These are phyloP conservation scores for Platanthera guangdongensis DNA, from an alignment of 106 monocot species.

Conservation along the genomic window DNA sequence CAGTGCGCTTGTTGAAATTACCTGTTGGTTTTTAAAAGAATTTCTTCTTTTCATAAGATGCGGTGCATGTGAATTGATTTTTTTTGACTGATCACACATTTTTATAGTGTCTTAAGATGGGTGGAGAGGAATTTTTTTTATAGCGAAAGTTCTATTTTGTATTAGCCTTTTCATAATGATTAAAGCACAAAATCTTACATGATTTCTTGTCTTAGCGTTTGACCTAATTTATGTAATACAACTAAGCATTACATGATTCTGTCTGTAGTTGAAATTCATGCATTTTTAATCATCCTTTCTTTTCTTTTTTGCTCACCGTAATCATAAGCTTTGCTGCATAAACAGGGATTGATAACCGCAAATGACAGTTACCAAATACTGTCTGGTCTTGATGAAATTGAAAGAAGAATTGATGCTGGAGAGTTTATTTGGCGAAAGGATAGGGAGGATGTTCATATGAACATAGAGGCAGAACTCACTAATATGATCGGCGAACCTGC, in stretches of 20 bases:
- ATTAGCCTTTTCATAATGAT: no score
- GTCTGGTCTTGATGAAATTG: conserved; percentile 80
- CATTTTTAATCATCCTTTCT: not conserved
- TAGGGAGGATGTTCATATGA: conserved; percentile 98
- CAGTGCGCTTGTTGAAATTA: not conserved
- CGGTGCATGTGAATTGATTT: not conserved
- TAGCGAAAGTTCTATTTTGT: not conserved
- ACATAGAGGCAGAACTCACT: conserved; percentile 88
- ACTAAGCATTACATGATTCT: not conserved
- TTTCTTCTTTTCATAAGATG: not conserved
- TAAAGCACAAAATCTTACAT: no score
- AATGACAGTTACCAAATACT: conserved; percentile 63
- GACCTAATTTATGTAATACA: not conserved
- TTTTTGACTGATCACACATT: not conserved
- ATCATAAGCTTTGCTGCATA: not conserved
- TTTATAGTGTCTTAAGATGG: not conserved
- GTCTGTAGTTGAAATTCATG: not conserved
- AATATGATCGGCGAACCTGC: conserved; percentile 92
- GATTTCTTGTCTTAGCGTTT: no score
- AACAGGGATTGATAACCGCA: conserved; percentile 68
- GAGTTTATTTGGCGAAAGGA: conserved; percentile 81
- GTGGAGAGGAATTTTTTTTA: not conserved
- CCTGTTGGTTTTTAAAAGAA: not conserved
- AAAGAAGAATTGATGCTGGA: conserved; percentile 57
- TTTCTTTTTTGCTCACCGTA: not conserved